Conservation (phyloP, 495 filamentous ascomycete species). For the Cairneyella variabilis region DNA sequence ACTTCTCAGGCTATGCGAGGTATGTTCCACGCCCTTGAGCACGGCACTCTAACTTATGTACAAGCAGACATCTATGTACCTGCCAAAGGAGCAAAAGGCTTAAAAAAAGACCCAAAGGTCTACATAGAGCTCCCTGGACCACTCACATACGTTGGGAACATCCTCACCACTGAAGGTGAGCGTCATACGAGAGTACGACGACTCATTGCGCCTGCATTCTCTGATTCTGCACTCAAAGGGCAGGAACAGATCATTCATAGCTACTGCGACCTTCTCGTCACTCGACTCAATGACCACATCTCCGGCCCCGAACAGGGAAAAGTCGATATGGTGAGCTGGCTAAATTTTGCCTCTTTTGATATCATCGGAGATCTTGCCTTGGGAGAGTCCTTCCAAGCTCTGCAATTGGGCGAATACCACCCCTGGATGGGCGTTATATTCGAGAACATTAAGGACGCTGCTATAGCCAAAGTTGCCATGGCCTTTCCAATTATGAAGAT, state of each 20-base stretch:
- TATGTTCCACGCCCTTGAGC: neutral
- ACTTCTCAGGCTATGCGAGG: neutral
- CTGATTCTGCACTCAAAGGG: constrained; percentile 41
- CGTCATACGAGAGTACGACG: constrained; percentile 38
- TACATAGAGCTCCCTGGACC: neutral
- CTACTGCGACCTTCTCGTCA: constrained; percentile 43
- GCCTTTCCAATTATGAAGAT: no score
- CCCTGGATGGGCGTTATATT: constrained; percentile 2
- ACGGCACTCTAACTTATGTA: neutral
- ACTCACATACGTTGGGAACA: neutral
- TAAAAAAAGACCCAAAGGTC: neutral
- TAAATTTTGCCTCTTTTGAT: constrained; percentile 44
- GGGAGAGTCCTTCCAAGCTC: constrained; percentile 45
- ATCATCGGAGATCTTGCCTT: constrained; percentile 49
- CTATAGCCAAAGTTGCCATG: no score
- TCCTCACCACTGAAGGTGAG: neutral
- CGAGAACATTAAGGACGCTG: no score
- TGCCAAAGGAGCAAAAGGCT: neutral
- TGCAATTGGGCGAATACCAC: constrained; percentile 40
- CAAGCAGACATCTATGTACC: neutral
- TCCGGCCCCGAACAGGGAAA: constrained; percentile 5
- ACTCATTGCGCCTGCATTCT: constrained; percentile 50
- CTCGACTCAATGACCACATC: constrained; percentile 26
- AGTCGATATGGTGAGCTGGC: constrained; percentile 36
- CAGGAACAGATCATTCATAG: constrained; percentile 41